phyloP scores from a whole-genome alignment of 2,329 filamentous ascomycete genomes.

The Sarocladium kiliense region DNA sequence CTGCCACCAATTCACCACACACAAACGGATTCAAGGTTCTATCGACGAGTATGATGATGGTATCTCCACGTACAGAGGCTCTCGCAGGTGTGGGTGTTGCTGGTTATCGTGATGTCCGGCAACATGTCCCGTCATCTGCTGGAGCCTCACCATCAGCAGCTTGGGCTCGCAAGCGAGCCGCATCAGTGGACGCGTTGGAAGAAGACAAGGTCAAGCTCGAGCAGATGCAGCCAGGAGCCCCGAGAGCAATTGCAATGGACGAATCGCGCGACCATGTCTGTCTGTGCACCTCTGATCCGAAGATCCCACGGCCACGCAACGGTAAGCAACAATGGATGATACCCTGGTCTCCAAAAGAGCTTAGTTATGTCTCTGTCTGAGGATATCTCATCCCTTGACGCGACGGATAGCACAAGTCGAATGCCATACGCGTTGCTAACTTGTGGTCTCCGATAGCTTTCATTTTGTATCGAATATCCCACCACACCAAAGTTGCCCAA shows the following conservation, averaged over 20 bases:
- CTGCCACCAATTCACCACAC: not conserved
- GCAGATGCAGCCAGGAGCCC: conserved; percentile 14
- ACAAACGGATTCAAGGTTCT: not conserved
- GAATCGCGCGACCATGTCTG: conserved; percentile 35
- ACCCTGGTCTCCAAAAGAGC: too few species aligned
- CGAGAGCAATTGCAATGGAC: not conserved
- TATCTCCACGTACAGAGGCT: conserved; percentile 6
- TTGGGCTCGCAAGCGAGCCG: conserved; percentile 3
- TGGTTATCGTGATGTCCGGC: conserved; percentile 1
- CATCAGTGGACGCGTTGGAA: not conserved
- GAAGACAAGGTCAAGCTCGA: conserved; percentile 25
- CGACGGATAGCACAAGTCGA: too few species aligned
- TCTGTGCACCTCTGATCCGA: conserved; percentile 51
- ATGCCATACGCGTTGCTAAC: too few species aligned
- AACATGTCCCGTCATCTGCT: conserved; percentile 4
- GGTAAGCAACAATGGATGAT: conserved; percentile 35
- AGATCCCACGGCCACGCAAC: conserved; percentile 54
- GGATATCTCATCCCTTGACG: too few species aligned
- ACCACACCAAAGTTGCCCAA: conserved; percentile 75
- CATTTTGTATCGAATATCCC: conserved; percentile 92
- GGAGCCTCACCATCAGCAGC: not conserved
- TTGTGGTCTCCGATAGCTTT: too few species aligned
- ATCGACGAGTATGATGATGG: conserved; percentile 5
- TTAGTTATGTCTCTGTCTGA: too few species aligned
- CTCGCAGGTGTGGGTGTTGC: not conserved